phyloP scores from a whole-genome alignment of 306 rosid species.

The Casuarina glauca region DNA sequence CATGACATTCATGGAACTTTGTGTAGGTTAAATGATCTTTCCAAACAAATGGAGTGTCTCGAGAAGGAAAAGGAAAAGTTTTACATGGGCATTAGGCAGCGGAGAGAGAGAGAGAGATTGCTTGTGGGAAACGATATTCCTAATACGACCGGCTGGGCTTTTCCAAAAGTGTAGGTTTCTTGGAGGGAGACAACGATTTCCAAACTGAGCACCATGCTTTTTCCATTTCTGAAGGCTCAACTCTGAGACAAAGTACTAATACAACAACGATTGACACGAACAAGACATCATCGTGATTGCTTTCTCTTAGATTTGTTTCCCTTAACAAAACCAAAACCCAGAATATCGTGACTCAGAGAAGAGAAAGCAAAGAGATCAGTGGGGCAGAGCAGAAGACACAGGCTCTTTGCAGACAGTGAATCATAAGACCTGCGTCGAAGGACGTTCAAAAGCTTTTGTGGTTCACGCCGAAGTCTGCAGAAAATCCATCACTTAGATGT shows the following conservation, averaged over 20 bases:
- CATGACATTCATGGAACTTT: no score
- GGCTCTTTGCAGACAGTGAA: slow-evolving; percentile 16
- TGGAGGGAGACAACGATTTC: slow-evolving; percentile 52
- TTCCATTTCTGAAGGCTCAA: slow-evolving; percentile 43
- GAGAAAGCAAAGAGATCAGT: slow-evolving; percentile 40
- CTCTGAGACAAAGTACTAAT: slow-evolving; percentile 33
- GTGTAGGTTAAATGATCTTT: no score
- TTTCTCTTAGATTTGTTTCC: slow-evolving; percentile 62
- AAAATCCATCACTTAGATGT: slow-evolving; percentile 41
- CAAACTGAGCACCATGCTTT: slow-evolving; percentile 42
- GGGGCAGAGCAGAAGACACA: slow-evolving; percentile 22
- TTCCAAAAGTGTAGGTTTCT: slow-evolving; percentile 67
- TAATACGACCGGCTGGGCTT: slow-evolving; percentile 39
- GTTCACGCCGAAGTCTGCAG: slow-evolving; percentile 57
- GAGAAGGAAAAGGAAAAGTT: not conserved
- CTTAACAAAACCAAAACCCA: slow-evolving; percentile 60
- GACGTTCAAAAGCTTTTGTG: slow-evolving; percentile 37
- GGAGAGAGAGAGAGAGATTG: slow-evolving; percentile 40
- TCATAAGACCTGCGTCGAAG: slow-evolving; percentile 1
- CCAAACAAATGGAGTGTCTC: not conserved
- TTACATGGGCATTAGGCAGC: not conserved
- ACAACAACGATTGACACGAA: slow-evolving; percentile 58
- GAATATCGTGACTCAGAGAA: slow-evolving; percentile 42
- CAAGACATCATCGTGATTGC: slow-evolving; percentile 65
- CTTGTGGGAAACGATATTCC: slow-evolving; percentile 56